Conservation (phyloP, 345 rosid species). For the Pistacia integerrima region DNA sequence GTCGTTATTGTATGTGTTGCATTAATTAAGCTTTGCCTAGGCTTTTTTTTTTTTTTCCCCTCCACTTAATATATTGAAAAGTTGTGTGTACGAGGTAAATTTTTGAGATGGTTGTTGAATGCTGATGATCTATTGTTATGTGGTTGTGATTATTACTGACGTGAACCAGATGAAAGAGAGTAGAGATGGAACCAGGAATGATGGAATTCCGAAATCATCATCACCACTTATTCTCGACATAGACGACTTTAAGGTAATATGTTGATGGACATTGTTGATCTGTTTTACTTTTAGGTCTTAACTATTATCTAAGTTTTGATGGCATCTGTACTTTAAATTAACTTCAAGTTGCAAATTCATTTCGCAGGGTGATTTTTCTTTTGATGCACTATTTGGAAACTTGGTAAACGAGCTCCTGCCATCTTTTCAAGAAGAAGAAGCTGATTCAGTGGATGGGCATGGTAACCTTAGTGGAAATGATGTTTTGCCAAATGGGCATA, state of each 20-base stretch:
- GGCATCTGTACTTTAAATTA: not conserved
- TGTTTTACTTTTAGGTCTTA: not conserved
- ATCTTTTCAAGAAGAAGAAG: slow-evolving; percentile 80
- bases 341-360: not conserved
- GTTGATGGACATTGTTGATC: slow-evolving; percentile 1
- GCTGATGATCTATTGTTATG: not conserved
- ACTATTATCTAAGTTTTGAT: slow-evolving; percentile 13
- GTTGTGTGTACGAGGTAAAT: not conserved
- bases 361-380: slow-evolving; percentile 91
- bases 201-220: slow-evolving; percentile 51
- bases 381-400: slow-evolving; percentile 93
- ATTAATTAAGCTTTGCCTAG: not conserved
- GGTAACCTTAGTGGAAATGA: slow-evolving; percentile 59
- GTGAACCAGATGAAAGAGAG: slow-evolving; percentile 62
- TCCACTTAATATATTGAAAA: not conserved
- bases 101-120: not conserved
- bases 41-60: not conserved
- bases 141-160: slow-evolving; percentile 15
- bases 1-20: not conserved
- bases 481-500: slow-evolving; percentile 69
- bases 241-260: slow-evolving; percentile 87
- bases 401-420: slow-evolving; percentile 85
- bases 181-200: slow-evolving; percentile 50
- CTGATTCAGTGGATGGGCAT: slow-evolving; percentile 65
- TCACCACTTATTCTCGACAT: slow-evolving; percentile 86